phyloP scores from a whole-genome alignment of 2,329 filamentous ascomycete species.

The Fragosphaeria purpurea region DNA sequence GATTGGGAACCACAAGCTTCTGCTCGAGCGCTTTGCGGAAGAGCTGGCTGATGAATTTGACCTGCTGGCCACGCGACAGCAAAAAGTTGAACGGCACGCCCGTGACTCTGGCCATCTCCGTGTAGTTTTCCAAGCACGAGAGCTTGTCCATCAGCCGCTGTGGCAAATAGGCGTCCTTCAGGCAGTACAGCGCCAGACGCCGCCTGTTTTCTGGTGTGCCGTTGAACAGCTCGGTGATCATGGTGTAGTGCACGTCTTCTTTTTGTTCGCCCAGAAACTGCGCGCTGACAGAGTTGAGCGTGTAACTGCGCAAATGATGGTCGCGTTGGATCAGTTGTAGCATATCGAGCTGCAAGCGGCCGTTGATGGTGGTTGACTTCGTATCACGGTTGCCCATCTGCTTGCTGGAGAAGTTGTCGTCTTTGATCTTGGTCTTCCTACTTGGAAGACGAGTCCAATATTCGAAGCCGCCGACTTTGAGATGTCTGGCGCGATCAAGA shows the following conservation, averaged over 20 bases:
- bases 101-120: conserved; percentile 98
- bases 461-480: conserved; percentile 72
- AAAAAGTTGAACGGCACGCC: conserved; percentile 96
- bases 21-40: conserved; percentile 93
- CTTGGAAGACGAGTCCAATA: conserved; percentile 76
- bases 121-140: conserved; percentile 97
- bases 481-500: conserved; percentile 72
- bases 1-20: conserved; percentile 85
- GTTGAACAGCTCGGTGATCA: conserved; percentile 98
- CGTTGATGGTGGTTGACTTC: conserved; percentile 89
- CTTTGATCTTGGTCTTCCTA: conserved; percentile 59
- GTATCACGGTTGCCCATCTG: conserved; percentile 96
- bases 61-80: conserved; percentile 83
- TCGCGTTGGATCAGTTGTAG: conserved; percentile 93
- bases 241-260: conserved; percentile 96
- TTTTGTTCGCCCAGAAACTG: conserved; percentile 96
- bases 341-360: conserved; percentile 82
- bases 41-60: conserved; percentile 95
- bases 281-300: conserved; percentile 88
- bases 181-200: conserved; percentile 85
- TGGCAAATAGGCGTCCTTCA: conserved; percentile 94
- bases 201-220: conserved; percentile 87
- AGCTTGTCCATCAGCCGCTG: conserved; percentile 94
- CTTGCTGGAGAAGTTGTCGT: conserved; percentile 89
- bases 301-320: conserved; percentile 92